These are phyloP conservation scores for Kodamaea leandrae DNA, from an alignment of 805 yeast genomes.

Conservation along the genomic window DNA sequence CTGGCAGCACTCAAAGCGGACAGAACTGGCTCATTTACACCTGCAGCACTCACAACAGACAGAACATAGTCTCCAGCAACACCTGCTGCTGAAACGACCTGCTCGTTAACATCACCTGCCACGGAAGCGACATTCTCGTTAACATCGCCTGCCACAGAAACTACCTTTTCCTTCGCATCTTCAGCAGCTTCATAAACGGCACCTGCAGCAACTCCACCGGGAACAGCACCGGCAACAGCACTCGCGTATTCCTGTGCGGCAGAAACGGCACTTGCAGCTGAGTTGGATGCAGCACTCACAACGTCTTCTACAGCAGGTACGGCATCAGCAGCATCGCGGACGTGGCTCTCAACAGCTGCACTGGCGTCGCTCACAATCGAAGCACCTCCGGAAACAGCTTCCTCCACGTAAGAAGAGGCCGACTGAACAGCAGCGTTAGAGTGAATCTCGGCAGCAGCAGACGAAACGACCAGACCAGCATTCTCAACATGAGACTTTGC, in stretches of 20 bases:
- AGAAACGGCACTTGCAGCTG: background rate
- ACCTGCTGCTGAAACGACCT: no score
- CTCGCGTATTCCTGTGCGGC: background rate
- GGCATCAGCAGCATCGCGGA: background rate
- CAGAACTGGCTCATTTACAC: background rate
- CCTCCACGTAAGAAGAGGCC: constrained; percentile 9
- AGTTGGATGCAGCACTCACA: background rate
- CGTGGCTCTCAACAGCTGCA: background rate
- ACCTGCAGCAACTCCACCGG: background rate
- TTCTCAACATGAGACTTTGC: constrained; percentile 1
- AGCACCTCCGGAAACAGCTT: constrained; percentile 7
- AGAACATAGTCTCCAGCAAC: background rate
- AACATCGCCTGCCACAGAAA: no score
- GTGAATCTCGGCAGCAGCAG: no score
- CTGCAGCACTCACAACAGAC: background rate
- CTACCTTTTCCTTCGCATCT: no score
- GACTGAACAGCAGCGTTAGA: no score
- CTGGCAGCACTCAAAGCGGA: background rate
- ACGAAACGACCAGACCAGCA: no score
- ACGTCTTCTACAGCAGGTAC: background rate
- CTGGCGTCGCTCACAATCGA: background rate
- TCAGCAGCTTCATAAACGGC: no score
- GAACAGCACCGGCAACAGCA: background rate
- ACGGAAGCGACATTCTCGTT: no score
- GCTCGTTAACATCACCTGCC: no score